Evolutionary conservation across 768 basidiomycete species (phyloP).

Genomic region (Boletus rufocinnamomeus): DNA sequence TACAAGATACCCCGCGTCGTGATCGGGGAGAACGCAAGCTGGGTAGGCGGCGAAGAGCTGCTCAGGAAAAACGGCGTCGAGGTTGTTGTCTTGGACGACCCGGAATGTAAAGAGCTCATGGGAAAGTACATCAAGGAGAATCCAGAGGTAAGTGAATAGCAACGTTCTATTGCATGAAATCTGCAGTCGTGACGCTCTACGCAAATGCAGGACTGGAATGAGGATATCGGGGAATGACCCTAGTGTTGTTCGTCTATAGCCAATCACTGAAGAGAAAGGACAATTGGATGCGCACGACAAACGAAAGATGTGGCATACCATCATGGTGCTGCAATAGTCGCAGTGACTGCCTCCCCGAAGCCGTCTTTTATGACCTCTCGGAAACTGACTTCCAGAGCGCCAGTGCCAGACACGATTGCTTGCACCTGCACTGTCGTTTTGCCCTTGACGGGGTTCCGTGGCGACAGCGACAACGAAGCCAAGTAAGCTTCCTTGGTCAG

Average conservation of each 20-base stretch:
- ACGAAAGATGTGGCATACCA: conserved; percentile 2
- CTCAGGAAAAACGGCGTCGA: conserved; percentile 56
- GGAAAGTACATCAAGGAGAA: conserved; percentile 53
- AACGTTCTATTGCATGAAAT: conserved; percentile 11
- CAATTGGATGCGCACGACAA: not conserved
- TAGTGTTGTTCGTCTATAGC: conserved; percentile 11
- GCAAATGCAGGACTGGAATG: conserved; percentile 52
- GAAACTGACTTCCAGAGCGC: conserved; percentile 40
- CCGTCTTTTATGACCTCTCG: conserved; percentile 39
- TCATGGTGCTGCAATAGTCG: conserved; percentile 29
- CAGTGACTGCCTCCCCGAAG: conserved; percentile 35
- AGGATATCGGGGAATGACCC: conserved; percentile 57
- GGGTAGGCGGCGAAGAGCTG: conserved; percentile 54
- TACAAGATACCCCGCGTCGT: conserved; percentile 68
- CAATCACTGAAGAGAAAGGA: not conserved
- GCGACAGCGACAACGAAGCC: conserved; percentile 36
- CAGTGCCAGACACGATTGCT: conserved; percentile 37
- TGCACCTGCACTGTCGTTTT: conserved; percentile 52
- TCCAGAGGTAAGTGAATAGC: conserved; percentile 45
- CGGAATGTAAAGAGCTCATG: conserved; percentile 58
- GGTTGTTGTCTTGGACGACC: conserved; percentile 48
- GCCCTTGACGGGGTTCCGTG: conserved; percentile 44
- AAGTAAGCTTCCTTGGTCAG: conserved; percentile 56
- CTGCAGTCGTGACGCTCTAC: conserved; percentile 12
- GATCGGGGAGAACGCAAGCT: conserved; percentile 62